Conservation (phyloP, 176 grass and related monocot species). For the Hordeum vulgare region MorexV3_pseudomolecules_assembly NC_058522.1:394680737-394681236, state of each 20-base stretch:
- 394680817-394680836: background rate
- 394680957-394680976: slow-evolving; percentile 8
- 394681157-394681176: slow-evolving; percentile 25
- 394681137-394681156: slow-evolving; percentile 55
- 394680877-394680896: slow-evolving; percentile 3
- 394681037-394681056: background rate
- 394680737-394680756: slow-evolving; percentile 12
- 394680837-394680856: background rate
- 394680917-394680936: background rate
- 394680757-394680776: background rate
- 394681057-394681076: background rate
- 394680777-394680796: slow-evolving; percentile 41
- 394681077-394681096: slow-evolving; percentile 25
- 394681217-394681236: slow-evolving; percentile 43
- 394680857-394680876: background rate
- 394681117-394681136: background rate
- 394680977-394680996: slow-evolving; percentile 25
- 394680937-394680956: background rate
- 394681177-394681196: background rate
- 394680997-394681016: background rate
- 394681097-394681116: slow-evolving; percentile 5
- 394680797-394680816: background rate
- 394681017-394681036: slow-evolving; percentile 24
- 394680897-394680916: background rate
- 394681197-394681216: slow-evolving; percentile 34